Evolutionary conservation across 345 rosid species (phyloP).

Genomic region (Noccaea caerulescens): DNA sequence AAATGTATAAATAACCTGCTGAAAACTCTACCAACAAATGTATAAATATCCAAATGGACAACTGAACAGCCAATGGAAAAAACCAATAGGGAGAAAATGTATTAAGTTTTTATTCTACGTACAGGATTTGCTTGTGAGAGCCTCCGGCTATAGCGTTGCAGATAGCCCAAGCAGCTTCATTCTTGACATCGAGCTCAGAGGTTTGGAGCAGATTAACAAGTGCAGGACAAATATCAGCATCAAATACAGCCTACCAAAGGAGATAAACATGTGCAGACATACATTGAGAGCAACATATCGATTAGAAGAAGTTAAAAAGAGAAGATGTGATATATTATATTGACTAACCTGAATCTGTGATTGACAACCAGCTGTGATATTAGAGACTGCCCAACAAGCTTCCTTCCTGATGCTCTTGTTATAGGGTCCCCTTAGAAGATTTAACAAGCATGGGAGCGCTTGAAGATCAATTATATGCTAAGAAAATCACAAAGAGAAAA

Average conservation of each 20-base stretch:
- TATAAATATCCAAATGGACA: slow-evolving; percentile 18
- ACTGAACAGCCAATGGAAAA: slow-evolving; percentile 1
- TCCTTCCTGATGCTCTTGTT: slow-evolving; percentile 48
- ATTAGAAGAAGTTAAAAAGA: slow-evolving; percentile 11
- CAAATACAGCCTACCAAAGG: slow-evolving; percentile 51
- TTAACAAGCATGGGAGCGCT: slow-evolving; percentile 47
- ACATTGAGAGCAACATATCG: slow-evolving; percentile 1
- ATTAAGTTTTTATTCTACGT: slow-evolving; percentile 11
- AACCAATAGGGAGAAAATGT: background rate
- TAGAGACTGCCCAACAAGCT: slow-evolving; percentile 48
- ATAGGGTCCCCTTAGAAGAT: slow-evolving; percentile 40
- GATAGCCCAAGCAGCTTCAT: slow-evolving; percentile 51
- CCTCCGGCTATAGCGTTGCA: slow-evolving; percentile 58
- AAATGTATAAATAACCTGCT: background rate
- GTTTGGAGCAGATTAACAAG: slow-evolving; percentile 54
- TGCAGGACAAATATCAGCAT: slow-evolving; percentile 53
- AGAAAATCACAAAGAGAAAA: slow-evolving; percentile 14
- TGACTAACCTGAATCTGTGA: slow-evolving; percentile 47
- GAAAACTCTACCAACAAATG: slow-evolving; percentile 14
- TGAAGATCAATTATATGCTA: slow-evolving; percentile 47
- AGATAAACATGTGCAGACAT: slow-evolving; percentile 23
- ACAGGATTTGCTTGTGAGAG: slow-evolving; percentile 60
- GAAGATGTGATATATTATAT: slow-evolving; percentile 4
- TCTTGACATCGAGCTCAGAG: slow-evolving; percentile 59
- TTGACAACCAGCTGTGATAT: slow-evolving; percentile 53